Percentiles rank a stretch among this genome's conserved stretches.
These are phyloP conservation scores for Kazachstania kunashirensis DNA, from an alignment of 805 yeast genomes.

Conservation along the genomic window DNA sequence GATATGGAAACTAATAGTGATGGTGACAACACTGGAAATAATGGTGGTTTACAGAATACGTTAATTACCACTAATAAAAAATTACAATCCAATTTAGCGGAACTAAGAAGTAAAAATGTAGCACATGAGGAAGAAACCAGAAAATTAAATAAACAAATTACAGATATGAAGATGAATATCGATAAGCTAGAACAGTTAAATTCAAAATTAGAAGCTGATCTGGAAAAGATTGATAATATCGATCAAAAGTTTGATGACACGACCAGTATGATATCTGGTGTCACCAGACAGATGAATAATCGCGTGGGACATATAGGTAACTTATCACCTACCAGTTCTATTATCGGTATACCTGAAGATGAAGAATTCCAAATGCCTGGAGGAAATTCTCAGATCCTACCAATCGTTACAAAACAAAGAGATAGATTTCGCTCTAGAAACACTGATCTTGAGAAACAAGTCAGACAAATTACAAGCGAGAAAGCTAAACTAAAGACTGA, in stretches of 20 bases:
- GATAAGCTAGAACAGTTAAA: constrained; percentile 39
- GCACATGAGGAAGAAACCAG: constrained; percentile 35
- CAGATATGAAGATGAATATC: constrained; percentile 31
- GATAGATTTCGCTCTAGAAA: constrained; percentile 83
- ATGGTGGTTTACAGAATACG: constrained; percentile 41
- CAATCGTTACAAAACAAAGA: constrained; percentile 88
- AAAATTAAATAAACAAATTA: constrained; percentile 33
- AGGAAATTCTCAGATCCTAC: constrained; percentile 48
- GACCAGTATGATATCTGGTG: constrained; percentile 58
- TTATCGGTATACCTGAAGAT: constrained; percentile 37
- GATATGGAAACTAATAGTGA: constrained; percentile 26
- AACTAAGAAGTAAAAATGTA: constrained; percentile 50
- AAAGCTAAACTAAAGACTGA: constrained; percentile 57
- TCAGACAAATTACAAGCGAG: constrained; percentile 45
- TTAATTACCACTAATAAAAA: constrained; percentile 63
- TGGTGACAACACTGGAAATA: constrained; percentile 13
- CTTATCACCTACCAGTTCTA: constrained; percentile 45
- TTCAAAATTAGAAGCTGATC: constrained; percentile 61
- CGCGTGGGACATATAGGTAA: constrained; percentile 27
- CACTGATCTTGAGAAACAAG: constrained; percentile 74
- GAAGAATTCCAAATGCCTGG: constrained; percentile 14
- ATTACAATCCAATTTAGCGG: constrained; percentile 60
- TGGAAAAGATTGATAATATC: constrained; percentile 46
- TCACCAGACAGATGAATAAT: constrained; percentile 32
- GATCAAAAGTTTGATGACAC: constrained; percentile 36